phyloP scores from a whole-genome alignment of 2,329 filamentous ascomycete genomes.

The Tolypocladium capitatum region DNA sequence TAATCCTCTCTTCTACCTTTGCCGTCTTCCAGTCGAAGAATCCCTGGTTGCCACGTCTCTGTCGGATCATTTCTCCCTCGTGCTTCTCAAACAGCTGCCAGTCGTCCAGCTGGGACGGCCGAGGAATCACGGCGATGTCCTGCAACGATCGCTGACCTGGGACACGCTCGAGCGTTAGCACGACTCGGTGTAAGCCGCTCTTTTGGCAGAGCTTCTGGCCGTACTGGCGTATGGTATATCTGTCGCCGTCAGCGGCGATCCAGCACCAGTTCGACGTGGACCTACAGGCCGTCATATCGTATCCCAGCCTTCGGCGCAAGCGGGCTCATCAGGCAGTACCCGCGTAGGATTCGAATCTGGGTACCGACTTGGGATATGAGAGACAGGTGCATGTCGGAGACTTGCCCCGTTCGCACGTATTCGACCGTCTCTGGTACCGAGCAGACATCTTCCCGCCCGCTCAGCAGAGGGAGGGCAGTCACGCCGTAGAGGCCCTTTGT shows the following conservation, averaged over 20 bases:
- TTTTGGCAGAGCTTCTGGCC: conserved; percentile 26
- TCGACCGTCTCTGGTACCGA: conserved; percentile 16
- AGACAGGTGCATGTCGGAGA: conserved; percentile 32
- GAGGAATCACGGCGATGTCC: conserved; percentile 30
- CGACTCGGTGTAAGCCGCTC: conserved; percentile 28
- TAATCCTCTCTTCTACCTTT: conserved; percentile 15
- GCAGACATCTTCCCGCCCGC: conserved; percentile 34
- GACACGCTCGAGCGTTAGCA: conserved; percentile 32
- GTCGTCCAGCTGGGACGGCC: conserved; percentile 42
- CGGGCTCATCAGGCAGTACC: conserved; percentile 34
- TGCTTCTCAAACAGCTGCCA: conserved; percentile 37
- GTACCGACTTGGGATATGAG: conserved; percentile 36
- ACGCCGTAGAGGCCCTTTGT: conserved; percentile 33
- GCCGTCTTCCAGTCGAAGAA: conserved; percentile 28
- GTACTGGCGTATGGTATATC: conserved; percentile 36
- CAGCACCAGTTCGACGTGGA: conserved; percentile 1
- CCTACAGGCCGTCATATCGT: conserved; percentile 45
- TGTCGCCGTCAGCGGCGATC: conserved; percentile 9
- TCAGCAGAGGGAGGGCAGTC: conserved; percentile 35
- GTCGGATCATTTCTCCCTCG: conserved; percentile 27
- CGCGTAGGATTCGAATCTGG: conserved; percentile 38
- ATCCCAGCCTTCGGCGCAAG: conserved; percentile 38
- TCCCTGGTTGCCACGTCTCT: conserved; percentile 22
- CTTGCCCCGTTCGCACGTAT: conserved; percentile 31
- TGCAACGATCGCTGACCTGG: conserved; percentile 27